Conservation (phyloP, 257 asterid species). For the Osmanthus fragrans region DNA sequence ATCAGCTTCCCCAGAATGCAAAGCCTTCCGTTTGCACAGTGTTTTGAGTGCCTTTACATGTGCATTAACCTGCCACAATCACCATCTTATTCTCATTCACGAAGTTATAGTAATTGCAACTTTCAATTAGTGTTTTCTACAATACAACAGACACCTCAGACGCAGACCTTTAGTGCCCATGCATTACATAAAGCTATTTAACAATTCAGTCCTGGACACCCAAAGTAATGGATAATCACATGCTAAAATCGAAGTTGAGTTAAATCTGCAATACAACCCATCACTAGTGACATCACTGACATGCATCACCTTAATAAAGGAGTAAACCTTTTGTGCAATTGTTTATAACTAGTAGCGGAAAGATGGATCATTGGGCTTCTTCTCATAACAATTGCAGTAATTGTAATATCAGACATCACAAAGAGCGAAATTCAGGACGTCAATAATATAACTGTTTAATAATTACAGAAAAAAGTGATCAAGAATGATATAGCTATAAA, state of each 20-base stretch:
- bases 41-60: conserved; percentile 90
- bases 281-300: not conserved
- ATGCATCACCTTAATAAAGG: not conserved
- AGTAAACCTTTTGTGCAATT: too few relatives aligned
- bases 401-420: not conserved
- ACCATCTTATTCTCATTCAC: conserved; percentile 6
- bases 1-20: conserved; percentile 57
- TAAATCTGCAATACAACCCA: not conserved
- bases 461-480: not conserved
- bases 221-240: not conserved
- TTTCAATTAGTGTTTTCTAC: not conserved
- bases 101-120: not conserved
- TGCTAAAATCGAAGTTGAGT: not conserved
- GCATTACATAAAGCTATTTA: not conserved
- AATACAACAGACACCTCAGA: not conserved
- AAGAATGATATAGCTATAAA: not conserved
- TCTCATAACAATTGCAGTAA: not conserved
- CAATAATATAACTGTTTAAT: not conserved
- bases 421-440: not conserved
- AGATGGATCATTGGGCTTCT: not conserved
- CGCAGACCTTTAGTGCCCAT: not conserved
- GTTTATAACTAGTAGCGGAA: not conserved
- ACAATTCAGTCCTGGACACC: not conserved
- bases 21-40: conserved; percentile 75
- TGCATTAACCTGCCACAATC: conserved; percentile 80